Evolutionary conservation across 2,329 filamentous ascomycete genomes (phyloP), one percentile per base, ranked within the genome.

Genomic region (Dothideomycetes sp.): DNA sequence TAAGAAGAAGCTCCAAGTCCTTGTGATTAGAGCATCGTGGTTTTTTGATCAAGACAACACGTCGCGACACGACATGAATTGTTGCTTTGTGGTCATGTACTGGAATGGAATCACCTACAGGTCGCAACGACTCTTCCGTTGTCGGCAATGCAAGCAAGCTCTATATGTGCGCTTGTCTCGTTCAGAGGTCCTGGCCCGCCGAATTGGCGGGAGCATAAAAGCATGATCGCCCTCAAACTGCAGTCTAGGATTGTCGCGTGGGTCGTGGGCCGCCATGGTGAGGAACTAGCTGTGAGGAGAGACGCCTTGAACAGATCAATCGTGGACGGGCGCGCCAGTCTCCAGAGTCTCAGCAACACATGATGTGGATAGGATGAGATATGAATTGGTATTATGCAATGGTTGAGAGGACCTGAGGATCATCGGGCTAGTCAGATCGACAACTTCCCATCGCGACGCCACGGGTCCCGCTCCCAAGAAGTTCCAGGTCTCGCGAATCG

Each of bases 71-170:
- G 31, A 22, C 22, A 33, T 24, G 18, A 34, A 32, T 16, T 23
- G 18, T 40, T 20, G 24, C 15, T 4, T 13, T 24, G 15, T 8
- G 6, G 12, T 23, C 8, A 10, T 33, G 10, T 24, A 27, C 17
- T 37, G 18, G 13, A 13, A 19, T 12, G 28, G 8, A 9, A 16
- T 8, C n/a, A 52, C 54, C 49, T 46, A 57, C 52, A 58, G 45
- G 37, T 58, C 55, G 43, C 55, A 58, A 27, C 55, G 46, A n/a
- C 50, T 53, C 44, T 58, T 58, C n/a, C 54, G 44, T 46, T 56
- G 53, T 31, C 55, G 46, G 41, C 55, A 57, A 38, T 58, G 55
- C 23, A 58, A 41, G 43, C 55, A 58, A 6, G 55, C 55, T 9
- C 55, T 43, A 47, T 58, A 57, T 9, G 54, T 57, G 15, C 54